Percentiles rank a stretch among this genome's conserved stretches.
phyloP scores from a whole-genome alignment of 495 filamentous ascomycete species.

The Neurospora sp. region DNA sequence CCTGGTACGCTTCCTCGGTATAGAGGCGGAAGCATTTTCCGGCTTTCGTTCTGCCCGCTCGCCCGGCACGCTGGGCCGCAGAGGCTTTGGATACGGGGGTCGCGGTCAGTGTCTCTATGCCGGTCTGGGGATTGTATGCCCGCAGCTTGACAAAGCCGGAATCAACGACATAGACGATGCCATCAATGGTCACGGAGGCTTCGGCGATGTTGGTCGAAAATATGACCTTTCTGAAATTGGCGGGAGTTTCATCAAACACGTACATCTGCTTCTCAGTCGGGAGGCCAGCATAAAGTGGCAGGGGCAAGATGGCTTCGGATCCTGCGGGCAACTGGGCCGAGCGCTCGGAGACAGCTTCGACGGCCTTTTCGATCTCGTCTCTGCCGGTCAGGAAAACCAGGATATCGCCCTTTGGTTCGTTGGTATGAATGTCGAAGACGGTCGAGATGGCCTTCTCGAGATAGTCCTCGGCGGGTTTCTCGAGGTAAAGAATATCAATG shows the following conservation, averaged over 20 bases:
- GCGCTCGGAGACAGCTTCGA: slow-evolving; percentile 71
- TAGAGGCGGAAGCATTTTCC: slow-evolving; percentile 95
- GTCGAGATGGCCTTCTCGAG: slow-evolving; percentile 79
- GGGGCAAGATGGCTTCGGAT: slow-evolving; percentile 57
- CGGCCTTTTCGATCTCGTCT: slow-evolving; percentile 80
- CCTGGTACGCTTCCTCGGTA: slow-evolving; percentile 63
- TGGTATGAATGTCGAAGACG: slow-evolving; percentile 86
- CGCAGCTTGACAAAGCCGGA: slow-evolving; percentile 87
- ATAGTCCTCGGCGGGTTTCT: slow-evolving; percentile 77
- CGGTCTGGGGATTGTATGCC: slow-evolving; percentile 75
- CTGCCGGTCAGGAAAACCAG: slow-evolving; percentile 87
- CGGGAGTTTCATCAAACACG: slow-evolving; percentile 79
- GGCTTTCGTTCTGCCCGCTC: slow-evolving; percentile 83
- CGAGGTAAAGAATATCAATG: slow-evolving; percentile 80
- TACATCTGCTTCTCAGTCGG: slow-evolving; percentile 85
- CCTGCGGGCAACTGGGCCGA: slow-evolving; percentile 62
- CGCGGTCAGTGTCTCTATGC: slow-evolving; percentile 86
- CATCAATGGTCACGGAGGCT: slow-evolving; percentile 88
- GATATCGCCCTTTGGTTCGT: slow-evolving; percentile 82
- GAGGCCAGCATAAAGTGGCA: slow-evolving; percentile 85
- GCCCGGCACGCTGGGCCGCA: slow-evolving; percentile 82
- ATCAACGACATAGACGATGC: slow-evolving; percentile 88
- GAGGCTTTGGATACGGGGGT: slow-evolving; percentile 87
- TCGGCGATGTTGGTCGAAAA: slow-evolving; percentile 96
- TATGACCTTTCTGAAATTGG: slow-evolving; percentile 82